Evolutionary conservation across 495 filamentous ascomycete species (phyloP).

Genomic region (Pyronema omphalodes): DNA sequence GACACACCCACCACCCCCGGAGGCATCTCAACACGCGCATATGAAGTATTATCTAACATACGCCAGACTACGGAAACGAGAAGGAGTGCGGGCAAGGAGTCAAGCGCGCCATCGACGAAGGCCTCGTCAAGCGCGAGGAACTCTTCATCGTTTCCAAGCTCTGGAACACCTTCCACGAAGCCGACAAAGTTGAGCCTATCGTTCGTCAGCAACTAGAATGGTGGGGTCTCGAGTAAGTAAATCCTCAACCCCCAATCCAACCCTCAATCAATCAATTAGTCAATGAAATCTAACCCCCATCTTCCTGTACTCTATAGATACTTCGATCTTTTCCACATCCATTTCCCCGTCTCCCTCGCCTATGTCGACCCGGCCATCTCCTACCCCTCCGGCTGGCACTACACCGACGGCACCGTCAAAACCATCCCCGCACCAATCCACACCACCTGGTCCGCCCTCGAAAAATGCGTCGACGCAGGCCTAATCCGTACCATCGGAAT

Average conservation of each 20-base stretch:
- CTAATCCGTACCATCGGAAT: slow-evolving; percentile 66
- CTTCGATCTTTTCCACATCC: slow-evolving; percentile 7
- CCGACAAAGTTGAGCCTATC: slow-evolving; percentile 53
- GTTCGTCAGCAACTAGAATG: slow-evolving; percentile 53
- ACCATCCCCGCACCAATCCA: slow-evolving; percentile 49
- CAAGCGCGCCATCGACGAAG: slow-evolving; percentile 71
- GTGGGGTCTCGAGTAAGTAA: slow-evolving; percentile 75
- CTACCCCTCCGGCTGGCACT: slow-evolving; percentile 64
- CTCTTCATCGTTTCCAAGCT: slow-evolving; percentile 88
- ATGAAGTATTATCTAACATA: slow-evolving; percentile 1
- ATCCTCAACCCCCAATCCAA: slow-evolving; percentile 46
- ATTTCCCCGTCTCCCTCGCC: slow-evolving; percentile 43
- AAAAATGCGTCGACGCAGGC: slow-evolving; percentile 49
- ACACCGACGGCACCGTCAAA: slow-evolving; percentile 37
- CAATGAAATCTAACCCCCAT: neutral
- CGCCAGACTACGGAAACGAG: slow-evolving; percentile 74
- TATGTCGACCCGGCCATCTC: slow-evolving; percentile 59
- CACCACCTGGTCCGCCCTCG: slow-evolving; percentile 81
- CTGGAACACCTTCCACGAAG: slow-evolving; percentile 78
- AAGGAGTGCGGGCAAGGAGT: slow-evolving; percentile 67
- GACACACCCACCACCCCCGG: no score
- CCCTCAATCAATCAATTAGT: neutral
- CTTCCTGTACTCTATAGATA: neutral
- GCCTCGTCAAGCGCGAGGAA: slow-evolving; percentile 66
- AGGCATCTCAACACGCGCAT: no score